A percentile compares a stretch with the other conserved stretches of the same genome.
These are phyloP conservation scores for Aspergillus aculeatus DNA, from an alignment of 2,329 filamentous ascomycete genomes.

Conservation along the genomic window DNA sequence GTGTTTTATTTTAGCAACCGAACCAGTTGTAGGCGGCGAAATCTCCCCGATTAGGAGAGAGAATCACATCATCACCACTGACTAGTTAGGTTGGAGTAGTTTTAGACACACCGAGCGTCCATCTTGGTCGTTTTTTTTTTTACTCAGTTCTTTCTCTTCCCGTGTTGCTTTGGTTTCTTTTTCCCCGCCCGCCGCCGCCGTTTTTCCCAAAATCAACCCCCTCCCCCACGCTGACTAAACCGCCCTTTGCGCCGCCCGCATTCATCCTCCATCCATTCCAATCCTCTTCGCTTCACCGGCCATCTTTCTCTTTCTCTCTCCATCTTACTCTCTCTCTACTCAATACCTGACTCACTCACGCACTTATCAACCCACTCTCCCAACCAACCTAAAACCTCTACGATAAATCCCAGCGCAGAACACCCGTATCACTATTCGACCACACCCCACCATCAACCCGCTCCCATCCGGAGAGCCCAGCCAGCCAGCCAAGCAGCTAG, in stretches of 20 bases:
- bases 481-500: background rate
- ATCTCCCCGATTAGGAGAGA: background rate
- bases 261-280: conserved; percentile 4
- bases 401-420: background rate
- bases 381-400: too few relatives aligned
- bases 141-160: background rate
- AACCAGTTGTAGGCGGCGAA: background rate
- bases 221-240: conserved; percentile 10
- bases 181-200: conserved; percentile 3
- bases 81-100: background rate
- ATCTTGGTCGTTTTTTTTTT: conserved; percentile 6
- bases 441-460: background rate
- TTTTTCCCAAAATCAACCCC: background rate
- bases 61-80: background rate
- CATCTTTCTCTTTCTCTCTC: background rate
- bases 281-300: too few relatives aligned
- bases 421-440: background rate
- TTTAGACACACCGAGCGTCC: conserved; percentile 1
- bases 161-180: background rate
- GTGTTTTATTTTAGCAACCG: too few relatives aligned
- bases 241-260: conserved; percentile 3
- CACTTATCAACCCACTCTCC: background rate
- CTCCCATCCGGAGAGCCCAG: background rate
- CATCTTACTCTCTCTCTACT: background rate
- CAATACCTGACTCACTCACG: background rate